phyloP scores from a whole-genome alignment of 2,329 filamentous ascomycete genomes.

The Domatiomyces catenatus region DNA sequence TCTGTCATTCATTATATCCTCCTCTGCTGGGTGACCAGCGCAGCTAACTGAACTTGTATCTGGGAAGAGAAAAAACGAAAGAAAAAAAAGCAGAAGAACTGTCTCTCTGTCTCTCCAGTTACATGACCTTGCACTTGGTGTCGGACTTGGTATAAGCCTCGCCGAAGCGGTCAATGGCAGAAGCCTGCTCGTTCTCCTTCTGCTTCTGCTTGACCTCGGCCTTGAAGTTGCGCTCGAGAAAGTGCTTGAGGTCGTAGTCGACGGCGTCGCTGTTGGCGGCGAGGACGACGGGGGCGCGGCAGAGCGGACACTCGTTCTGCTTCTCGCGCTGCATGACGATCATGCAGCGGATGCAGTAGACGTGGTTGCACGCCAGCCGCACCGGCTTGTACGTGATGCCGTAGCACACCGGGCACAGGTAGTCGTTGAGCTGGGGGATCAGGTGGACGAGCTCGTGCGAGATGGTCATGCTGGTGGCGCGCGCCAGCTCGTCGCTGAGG shows the following conservation, averaged over 20 bases:
- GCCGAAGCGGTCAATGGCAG: constrained; percentile 58
- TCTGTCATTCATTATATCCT: no score
- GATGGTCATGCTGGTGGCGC: constrained; percentile 60
- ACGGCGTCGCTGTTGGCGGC: constrained; percentile 56
- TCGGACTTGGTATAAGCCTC: constrained; percentile 39
- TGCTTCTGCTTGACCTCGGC: constrained; percentile 53
- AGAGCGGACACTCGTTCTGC: constrained; percentile 59
- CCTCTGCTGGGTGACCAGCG: no score
- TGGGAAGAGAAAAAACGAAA: not conserved
- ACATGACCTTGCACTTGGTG: constrained; percentile 21
- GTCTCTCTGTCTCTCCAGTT: not conserved
- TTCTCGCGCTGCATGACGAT: constrained; percentile 60
- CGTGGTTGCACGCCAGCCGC: constrained; percentile 56
- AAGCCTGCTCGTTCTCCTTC: constrained; percentile 56
- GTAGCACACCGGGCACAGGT: constrained; percentile 66
- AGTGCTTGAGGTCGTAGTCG: constrained; percentile 52
- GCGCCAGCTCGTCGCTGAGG: constrained; percentile 50
- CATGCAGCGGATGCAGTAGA: constrained; percentile 73
- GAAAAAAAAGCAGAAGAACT: not conserved
- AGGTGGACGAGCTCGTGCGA: constrained; percentile 55
- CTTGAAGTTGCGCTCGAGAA: constrained; percentile 61
- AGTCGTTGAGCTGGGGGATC: constrained; percentile 72
- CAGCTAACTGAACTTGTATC: no score
- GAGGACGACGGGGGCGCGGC: constrained; percentile 56
- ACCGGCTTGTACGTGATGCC: constrained; percentile 68